Evolutionary conservation across 1,139 yeast species (phyloP).

Genomic region (Wickerhamomyces sp.): DNA sequence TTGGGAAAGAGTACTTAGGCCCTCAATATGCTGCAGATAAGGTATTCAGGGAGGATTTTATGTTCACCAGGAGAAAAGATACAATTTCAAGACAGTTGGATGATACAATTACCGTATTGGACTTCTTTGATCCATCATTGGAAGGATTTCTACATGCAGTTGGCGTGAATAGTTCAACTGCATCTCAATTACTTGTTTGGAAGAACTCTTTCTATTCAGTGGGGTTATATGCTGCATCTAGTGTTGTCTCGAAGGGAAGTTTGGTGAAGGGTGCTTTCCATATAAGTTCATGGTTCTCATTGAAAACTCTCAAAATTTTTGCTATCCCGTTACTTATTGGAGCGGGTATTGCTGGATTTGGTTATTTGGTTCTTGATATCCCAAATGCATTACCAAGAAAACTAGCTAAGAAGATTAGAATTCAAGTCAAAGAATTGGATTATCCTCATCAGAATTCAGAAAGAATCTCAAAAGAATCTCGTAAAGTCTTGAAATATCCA

Average conservation of each 20-base stretch:
- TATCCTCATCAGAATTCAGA: slow-evolving; percentile 75
- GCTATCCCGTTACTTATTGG: slow-evolving; percentile 39
- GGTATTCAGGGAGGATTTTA: slow-evolving; percentile 68
- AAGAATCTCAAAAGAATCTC: slow-evolving; percentile 76
- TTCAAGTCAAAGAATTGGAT: slow-evolving; percentile 59
- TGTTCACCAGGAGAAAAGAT: slow-evolving; percentile 79
- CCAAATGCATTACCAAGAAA: slow-evolving; percentile 89
- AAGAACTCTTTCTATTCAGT: slow-evolving; percentile 29
- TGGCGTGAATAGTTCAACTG: slow-evolving; percentile 20
- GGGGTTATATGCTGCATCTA: slow-evolving; percentile 27
- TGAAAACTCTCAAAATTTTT: slow-evolving; percentile 26
- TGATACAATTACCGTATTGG: slow-evolving; percentile 55
- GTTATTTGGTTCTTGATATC: slow-evolving; percentile 70
- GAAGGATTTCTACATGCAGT: slow-evolving; percentile 43
- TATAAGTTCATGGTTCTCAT: slow-evolving; percentile 31
- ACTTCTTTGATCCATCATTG: slow-evolving; percentile 72
- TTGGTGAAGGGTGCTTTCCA: slow-evolving; percentile 26
- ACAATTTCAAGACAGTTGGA: slow-evolving; percentile 53
- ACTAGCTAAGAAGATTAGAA: slow-evolving; percentile 64
- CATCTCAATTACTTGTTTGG: slow-evolving; percentile 23
- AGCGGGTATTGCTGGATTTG: slow-evolving; percentile 53
- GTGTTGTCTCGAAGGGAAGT: slow-evolving; percentile 30
- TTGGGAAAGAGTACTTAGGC: slow-evolving; percentile 57
- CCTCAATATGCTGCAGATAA: slow-evolving; percentile 54
- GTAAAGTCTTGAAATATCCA: slow-evolving; percentile 77